Evolutionary conservation across 306 rosid species (phyloP), one percentile per base, ranked within the genome.

Genomic region (Inga oerstediana): DNA sequence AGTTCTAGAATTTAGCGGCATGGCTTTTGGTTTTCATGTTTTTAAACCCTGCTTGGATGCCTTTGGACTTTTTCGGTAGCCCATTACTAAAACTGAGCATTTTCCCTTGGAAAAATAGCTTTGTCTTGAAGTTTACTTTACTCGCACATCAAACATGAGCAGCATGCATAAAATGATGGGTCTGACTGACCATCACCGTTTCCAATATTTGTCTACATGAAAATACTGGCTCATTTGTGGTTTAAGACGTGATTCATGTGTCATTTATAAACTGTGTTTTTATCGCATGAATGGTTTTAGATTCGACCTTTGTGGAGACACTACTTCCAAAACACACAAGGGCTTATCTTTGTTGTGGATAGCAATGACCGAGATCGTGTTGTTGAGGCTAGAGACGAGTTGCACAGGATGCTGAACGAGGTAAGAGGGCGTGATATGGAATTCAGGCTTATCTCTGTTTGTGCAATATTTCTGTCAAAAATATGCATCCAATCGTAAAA

Each of bases 321-420:
- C 83, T 91, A 91, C 88, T 89, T 91, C 88, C 93, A 89, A 80
- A 91, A 91, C 81, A 89, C 95, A 69, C 95, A 89, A 84, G 95
- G 95, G 32, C 91, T 91, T 79, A 89, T 91, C 78, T 89, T 91
- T 85, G 95, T 91, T 80, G 87, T 91, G 59, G 95, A 91, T 79
- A 91, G 95, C 90, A 91, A 91, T 80, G 95, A 91, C 72, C 80
- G 93, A 48, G 93, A 91, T 79, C 95, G 95, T 81, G 93, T 84
- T 74, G 89, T 87, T 77, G 95, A 91, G 89, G 91, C 95, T 82
- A 89, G 88, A 72, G 93, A 91, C 67, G 93, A 91, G 87, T 81
- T 88, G 86, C 95, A 91, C 85, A 85, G 91, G 83, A 91, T 91
- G 91, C 83, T 91, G 89, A 89, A 86, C 84, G 95, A 91, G 95